Base-by-base conservation (phyloP, 1,139 yeast species). In the Yamadazyma blattariae region DNA sequence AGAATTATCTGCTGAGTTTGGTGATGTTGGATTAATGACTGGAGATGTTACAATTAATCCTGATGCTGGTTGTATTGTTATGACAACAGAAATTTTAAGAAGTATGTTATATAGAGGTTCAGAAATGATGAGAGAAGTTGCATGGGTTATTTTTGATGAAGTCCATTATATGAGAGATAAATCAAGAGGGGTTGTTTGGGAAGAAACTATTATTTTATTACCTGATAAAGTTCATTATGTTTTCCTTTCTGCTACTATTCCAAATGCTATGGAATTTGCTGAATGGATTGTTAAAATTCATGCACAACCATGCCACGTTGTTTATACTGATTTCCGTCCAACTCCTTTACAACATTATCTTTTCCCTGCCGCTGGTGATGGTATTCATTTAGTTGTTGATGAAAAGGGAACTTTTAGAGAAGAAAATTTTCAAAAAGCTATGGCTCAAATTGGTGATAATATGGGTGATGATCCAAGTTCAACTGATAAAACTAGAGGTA, bases 151-250 rank as follows among this genome's bases (percentile, higher is more conserved):
- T 28, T 90, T 90, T 51, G 97, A 89, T 62, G 97, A 90, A 56
- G 96, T 90, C 30, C 97, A 90, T 66, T 90, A 90, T 60, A 90
- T 90, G 81, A 82, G 95, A 67, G 97, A 89, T 58, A 82, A 87
- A 50, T 92, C 89, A 45, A 79, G 99, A 64, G 99, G 99, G 57
- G 99, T 92, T 30, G 98, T 92, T 25, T 92, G 99, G 99, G 99
- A 92, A 67, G 99, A 92, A 64, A 94, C 96, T 15, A 92, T 92
- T 47, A 92, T 92, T 44, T 74, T 92, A 64, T 71, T 92, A 37
- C 99, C 99, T 3, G 96, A 90, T 52, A 94, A 92, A 64, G 96
- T 94, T 29, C 86, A 81, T 50, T 82, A 83, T 52, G 92, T 84
- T 13, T 82, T 89, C 48, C 68, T 89, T 46, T 89, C 97, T 11